Evolutionary conservation across 2,329 filamentous ascomycete species (phyloP).

Genomic region (Penicillium sp.): DNA sequence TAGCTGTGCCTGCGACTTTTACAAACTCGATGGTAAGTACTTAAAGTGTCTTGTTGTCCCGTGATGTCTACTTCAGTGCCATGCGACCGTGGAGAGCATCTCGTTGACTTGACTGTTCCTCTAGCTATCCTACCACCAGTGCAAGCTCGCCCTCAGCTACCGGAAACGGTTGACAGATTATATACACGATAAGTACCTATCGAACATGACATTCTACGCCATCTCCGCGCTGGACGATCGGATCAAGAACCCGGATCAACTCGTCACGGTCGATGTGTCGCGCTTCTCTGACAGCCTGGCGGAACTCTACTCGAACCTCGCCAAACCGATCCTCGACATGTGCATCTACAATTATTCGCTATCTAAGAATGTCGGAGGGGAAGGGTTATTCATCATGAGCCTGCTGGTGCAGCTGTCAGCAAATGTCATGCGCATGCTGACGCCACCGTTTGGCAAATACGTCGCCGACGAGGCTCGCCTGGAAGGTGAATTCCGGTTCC

Average conservation of each 20-base stretch:
- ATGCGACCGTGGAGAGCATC: conserved; percentile 12
- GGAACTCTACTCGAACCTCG: conserved; percentile 93
- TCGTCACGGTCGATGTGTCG: conserved; percentile 94
- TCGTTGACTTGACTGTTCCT: conserved; percentile 6
- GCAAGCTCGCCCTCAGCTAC: conserved; percentile 89
- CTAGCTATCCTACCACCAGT: conserved; percentile 94
- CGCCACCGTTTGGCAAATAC: conserved; percentile 95
- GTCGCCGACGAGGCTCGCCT: conserved; percentile 93
- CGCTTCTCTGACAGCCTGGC: conserved; percentile 95
- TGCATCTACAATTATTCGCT: conserved; percentile 94
- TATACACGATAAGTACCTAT: conserved; percentile 94
- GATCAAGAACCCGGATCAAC: conserved; percentile 97
- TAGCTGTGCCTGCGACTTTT: conserved; percentile 93
- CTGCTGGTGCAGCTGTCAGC: conserved; percentile 91
- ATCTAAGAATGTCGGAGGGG: conserved; percentile 91
- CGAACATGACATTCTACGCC: conserved; percentile 97
- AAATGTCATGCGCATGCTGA: conserved; percentile 88
- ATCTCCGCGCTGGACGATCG: conserved; percentile 93
- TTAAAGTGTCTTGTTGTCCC: not conserved
- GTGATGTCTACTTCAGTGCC: not conserved
- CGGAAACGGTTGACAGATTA: conserved; percentile 89
- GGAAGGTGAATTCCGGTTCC: conserved; percentile 94
- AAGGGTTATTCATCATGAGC: conserved; percentile 94
- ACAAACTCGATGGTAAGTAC: conserved; percentile 91
- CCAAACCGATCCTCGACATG: conserved; percentile 94